Base-by-base conservation (phyloP, 768 basidiomycete genomes). In the Gloeopeniophorella convolvens region DNA sequence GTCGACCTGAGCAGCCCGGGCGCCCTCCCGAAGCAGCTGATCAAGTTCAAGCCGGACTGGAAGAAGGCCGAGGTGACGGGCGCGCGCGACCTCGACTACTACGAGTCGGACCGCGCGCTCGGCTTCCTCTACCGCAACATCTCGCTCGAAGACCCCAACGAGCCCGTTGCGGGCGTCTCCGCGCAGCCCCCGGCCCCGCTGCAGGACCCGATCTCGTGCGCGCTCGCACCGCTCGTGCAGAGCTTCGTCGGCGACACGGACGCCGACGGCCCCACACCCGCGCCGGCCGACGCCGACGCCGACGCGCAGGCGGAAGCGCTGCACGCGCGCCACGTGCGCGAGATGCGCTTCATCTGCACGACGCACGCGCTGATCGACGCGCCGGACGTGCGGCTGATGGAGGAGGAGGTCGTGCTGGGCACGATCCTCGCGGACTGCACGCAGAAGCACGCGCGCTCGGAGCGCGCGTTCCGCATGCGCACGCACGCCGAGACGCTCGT, bases 41-140 rank as follows among this genome's bases (percentile, higher is more conserved):
- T 87, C 37, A 72, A 72, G 15, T 79, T 75, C 62, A 89, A 84
- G 59, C 88, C 88, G 0, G 88, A 90, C 62, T 90, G 88, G 88
- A 78, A 86, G 51, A 75, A 73, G 59, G 59, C 65, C 1, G 40
- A 69, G 36, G 64, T 63, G 7, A 60, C 59, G 1, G 63, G 68
- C 5, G 77, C 77, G 18, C 73, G 76, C 6, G 59, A 74, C 16
- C 75, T 75, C 1, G 82, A 88, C 55, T 85, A 85, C 66, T 91
- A 91, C 59, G 68, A 72, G 40, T 90, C 88, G 2, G 68, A 65
- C 23, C 76, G 82, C 3, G 87, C 85, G 0, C 74, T 92, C 8
- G 89, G 89, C 5, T 64, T 75, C 33, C 70, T 91, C 42, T 91
- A 75, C 63, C 85, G 89, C 10, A 72, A 68, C 11, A 79, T 89